Percentiles rank a stretch among this genome's conserved stretches.
Conservation (phyloP, 108 stramenopile species). For the Fragilaria crotonensis region DNA sequence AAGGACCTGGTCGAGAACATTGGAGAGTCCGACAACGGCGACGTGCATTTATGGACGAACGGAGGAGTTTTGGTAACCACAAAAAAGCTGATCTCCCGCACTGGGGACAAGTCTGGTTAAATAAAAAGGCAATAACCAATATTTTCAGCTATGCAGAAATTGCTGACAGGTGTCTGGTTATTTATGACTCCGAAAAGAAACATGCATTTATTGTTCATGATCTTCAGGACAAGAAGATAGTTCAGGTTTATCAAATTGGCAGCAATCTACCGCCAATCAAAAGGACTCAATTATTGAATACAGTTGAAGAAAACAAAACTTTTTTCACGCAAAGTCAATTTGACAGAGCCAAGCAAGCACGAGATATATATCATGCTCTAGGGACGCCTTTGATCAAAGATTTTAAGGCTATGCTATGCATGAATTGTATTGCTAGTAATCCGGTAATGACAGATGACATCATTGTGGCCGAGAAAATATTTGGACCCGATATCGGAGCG, state of each 20-base stretch:
- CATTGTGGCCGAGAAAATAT: slow-evolving; percentile 11
- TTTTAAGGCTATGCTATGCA: background rate
- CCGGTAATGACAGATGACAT: slow-evolving; percentile 5
- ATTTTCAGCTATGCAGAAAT: slow-evolving; percentile 18
- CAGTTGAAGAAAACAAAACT: background rate
- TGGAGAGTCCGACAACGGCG: background rate
- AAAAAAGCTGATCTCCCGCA: slow-evolving; percentile 7
- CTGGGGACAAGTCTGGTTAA: background rate
- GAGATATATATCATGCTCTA: background rate
- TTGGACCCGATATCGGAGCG: slow-evolving; percentile 15
- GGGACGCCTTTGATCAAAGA: background rate
- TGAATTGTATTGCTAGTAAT: slow-evolving; percentile 7
- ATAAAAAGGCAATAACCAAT: slow-evolving; percentile 19
- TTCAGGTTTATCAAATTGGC: background rate
- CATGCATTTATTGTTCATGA: background rate
- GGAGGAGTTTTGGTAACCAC: slow-evolving; percentile 3
- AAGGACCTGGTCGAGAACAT: slow-evolving; percentile 8
- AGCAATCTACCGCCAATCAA: too few species aligned
- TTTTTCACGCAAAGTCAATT: background rate
- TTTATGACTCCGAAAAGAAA: background rate
- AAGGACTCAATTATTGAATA: background rate
- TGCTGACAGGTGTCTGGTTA: slow-evolving; percentile 1
- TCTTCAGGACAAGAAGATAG: background rate
- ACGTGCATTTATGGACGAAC: slow-evolving; percentile 12
- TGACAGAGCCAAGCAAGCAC: background rate